These are phyloP conservation scores for Lyophyllum decastes DNA, from an alignment of 768 basidiomycete species.

Conservation along the genomic window DNA sequence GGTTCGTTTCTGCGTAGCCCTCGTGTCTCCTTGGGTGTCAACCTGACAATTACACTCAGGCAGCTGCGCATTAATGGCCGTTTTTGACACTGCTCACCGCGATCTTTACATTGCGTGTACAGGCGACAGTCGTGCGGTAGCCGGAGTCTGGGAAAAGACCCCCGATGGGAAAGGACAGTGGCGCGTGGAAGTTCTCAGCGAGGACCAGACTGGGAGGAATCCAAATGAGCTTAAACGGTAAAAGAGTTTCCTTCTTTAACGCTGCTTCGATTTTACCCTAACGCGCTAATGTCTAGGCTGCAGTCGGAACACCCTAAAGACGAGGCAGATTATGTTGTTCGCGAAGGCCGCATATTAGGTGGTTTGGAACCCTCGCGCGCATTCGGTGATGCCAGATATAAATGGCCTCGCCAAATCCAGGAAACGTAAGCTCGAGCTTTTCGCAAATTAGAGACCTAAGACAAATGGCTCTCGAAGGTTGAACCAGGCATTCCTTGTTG, in stretches of 20 bases:
- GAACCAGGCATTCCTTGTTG: slow-evolving; percentile 66
- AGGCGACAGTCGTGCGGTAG: slow-evolving; percentile 94
- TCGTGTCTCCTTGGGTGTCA: slow-evolving; percentile 12
- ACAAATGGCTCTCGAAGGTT: slow-evolving; percentile 31
- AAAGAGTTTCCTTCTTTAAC: slow-evolving; percentile 12
- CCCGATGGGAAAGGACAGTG: slow-evolving; percentile 71
- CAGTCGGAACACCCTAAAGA: slow-evolving; percentile 80
- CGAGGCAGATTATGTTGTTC: slow-evolving; percentile 73
- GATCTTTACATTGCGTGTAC: slow-evolving; percentile 90
- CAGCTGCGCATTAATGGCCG: slow-evolving; percentile 86
- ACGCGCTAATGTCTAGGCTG: slow-evolving; percentile 46
- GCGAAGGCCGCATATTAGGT: slow-evolving; percentile 81
- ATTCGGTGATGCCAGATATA: slow-evolving; percentile 90
- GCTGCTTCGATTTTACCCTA: background rate
- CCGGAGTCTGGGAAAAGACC: slow-evolving; percentile 83
- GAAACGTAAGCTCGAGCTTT: slow-evolving; percentile 51
- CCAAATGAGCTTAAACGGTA: slow-evolving; percentile 83
- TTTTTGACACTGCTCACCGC: slow-evolving; percentile 81
- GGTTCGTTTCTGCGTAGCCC: slow-evolving; percentile 37
- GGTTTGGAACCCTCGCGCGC: slow-evolving; percentile 85
- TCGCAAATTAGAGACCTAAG: background rate
- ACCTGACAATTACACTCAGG: slow-evolving; percentile 42
- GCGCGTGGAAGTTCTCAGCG: slow-evolving; percentile 91
- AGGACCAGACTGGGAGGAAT: slow-evolving; percentile 96
- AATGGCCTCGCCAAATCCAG: slow-evolving; percentile 78